Evolutionary conservation across 371 early-diverging fungal species (phyloP), one percentile per base, ranked within the genome.

Genomic region (Mortierella sp.): DNA sequence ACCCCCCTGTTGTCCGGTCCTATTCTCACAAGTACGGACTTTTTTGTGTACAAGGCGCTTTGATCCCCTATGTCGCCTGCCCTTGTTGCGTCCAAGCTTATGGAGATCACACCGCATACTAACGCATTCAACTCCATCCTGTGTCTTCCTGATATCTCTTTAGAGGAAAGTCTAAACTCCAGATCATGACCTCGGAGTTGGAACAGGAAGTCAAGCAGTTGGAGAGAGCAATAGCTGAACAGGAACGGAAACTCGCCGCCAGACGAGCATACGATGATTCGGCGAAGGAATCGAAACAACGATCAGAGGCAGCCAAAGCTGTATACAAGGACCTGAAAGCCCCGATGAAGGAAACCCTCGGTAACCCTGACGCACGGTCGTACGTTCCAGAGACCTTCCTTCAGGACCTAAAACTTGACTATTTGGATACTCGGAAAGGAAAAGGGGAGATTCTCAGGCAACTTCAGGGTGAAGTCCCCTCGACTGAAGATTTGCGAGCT

Each of bases 311-410:
- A 17, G 77, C 77, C 2, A 54, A 60, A 3, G 39, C 57, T 10
- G 54, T 76, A 17, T 76, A 76, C 62, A 52, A 61, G 51, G 22
- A 46, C 16, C 34, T 76, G 0, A 56, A 57, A 0, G 61, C 64
- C 0, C 69, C 77, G 1, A 37, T 63, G 3, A 45, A 50, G 9
- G 54, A 31, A 41, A 62, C 57, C 37, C 29, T 44, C 21, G 22
- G 37, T 12, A 59, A 57, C 19, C 48, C 65, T 21, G 46, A 54
- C 46, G 44, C 68, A 6, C 60, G 57, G 17, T 69, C 77, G 1
- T 53, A 47, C 21, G 58, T 76, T 2, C 77, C 69, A 1, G 69
- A 68, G 44, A 61, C 69, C 1, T 69, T 76, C 28, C 62, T 76
- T 19, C 51, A 64, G 45, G 77, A 76, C 13, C 50, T 76, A 19